A percentile compares a stretch with the other conserved stretches of the same genome.
These are phyloP conservation scores for Exophiala sp. DNA, from an alignment of 2,329 filamentous ascomycete species.

Conservation along the genomic window DNA sequence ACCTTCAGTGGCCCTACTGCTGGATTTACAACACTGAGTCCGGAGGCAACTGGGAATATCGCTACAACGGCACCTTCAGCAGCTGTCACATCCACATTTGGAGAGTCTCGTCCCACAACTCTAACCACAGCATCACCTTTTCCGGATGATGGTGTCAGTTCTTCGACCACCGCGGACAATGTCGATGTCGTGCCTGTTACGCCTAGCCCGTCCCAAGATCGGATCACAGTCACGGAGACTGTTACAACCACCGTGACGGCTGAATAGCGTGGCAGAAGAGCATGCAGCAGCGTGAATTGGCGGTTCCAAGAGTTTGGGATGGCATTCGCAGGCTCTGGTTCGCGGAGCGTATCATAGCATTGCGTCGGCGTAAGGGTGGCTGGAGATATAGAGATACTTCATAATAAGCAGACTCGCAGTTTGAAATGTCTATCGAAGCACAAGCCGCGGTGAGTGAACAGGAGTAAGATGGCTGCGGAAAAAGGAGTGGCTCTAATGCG, in stretches of 20 bases:
- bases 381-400: too few relatives aligned
- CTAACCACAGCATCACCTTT: constrained; percentile 1
- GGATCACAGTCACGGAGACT: constrained; percentile 9
- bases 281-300: neutral
- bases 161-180: neutral
- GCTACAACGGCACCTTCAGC: neutral
- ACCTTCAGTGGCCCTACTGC: constrained; percentile 2
- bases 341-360: too few relatives aligned
- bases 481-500: too few relatives aligned
- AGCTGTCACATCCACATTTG: neutral
- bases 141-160: neutral
- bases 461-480: too few relatives aligned
- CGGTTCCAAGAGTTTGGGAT: too few relatives aligned
- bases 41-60: neutral
- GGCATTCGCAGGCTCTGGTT: too few relatives aligned
- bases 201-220: constrained; percentile 1
- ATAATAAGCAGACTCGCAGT: too few relatives aligned
- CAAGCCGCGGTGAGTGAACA: too few relatives aligned
- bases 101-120: neutral
- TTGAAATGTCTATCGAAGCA: too few relatives aligned
- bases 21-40: neutral
- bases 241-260: constrained; percentile 10
- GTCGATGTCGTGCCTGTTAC: constrained; percentile 8
- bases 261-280: neutral
- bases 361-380: too few relatives aligned